Conservation (phyloP, 805 yeast species). For the Scheffersomyces stipitis region DNA sequence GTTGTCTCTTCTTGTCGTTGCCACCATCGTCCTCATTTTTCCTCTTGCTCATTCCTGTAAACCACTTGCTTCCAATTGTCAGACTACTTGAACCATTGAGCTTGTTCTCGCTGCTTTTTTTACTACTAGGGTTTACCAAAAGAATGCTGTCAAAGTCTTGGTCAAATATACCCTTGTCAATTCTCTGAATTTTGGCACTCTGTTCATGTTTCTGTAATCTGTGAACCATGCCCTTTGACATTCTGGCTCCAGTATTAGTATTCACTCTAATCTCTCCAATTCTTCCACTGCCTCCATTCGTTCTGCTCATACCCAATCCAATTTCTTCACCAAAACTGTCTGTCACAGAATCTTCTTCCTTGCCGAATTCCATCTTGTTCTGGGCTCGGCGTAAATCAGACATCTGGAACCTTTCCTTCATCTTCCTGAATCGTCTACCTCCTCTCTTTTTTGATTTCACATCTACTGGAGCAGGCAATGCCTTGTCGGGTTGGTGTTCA, state of each 20-base stretch:
- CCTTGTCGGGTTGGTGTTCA: constrained; percentile 54
- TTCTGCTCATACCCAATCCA: constrained; percentile 73
- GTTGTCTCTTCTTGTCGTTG: neutral
- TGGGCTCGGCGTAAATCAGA: constrained; percentile 82
- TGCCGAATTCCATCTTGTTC: constrained; percentile 81
- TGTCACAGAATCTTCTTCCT: constrained; percentile 58
- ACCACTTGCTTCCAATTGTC: constrained; percentile 20
- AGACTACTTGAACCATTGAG: neutral
- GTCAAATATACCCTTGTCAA: constrained; percentile 1
- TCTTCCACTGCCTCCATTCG: constrained; percentile 18
- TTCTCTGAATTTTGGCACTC: neutral
- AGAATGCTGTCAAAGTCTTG: constrained; percentile 16
- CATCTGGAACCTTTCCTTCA: constrained; percentile 76
- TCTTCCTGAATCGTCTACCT: constrained; percentile 76
- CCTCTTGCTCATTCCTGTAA: constrained; percentile 19
- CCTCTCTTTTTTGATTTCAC: constrained; percentile 80
- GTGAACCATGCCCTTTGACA: constrained; percentile 60
- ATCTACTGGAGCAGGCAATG: constrained; percentile 75
- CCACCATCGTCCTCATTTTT: constrained; percentile 3
- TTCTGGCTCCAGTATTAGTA: constrained; percentile 52
- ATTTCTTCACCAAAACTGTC: constrained; percentile 78
- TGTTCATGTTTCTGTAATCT: constrained; percentile 33
- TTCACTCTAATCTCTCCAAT: constrained; percentile 34
- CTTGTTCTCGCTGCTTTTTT: constrained; percentile 1
- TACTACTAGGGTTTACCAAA: constrained; percentile 6